These are phyloP conservation scores for Komagataella populi DNA, from an alignment of 805 yeast species.

Conservation along the genomic window DNA sequence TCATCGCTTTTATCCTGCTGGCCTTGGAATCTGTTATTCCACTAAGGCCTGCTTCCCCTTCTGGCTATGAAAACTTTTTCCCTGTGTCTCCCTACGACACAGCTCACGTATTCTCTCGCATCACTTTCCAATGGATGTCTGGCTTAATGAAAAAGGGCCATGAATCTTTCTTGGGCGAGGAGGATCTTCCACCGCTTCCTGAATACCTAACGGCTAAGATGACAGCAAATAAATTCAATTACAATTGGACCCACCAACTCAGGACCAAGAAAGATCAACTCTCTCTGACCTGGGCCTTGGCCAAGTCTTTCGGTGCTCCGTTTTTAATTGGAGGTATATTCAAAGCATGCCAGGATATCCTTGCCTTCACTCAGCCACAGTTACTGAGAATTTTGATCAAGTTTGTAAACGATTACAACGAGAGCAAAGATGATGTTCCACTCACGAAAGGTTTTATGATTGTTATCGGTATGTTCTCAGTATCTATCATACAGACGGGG, in stretches of 20 bases:
- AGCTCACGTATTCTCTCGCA: slow-evolving; percentile 35
- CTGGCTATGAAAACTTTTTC: slow-evolving; percentile 14
- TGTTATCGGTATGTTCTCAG: slow-evolving; percentile 59
- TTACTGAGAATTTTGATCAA: slow-evolving; percentile 52
- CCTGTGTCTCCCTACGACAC: slow-evolving; percentile 28
- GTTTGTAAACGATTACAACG: slow-evolving; percentile 38
- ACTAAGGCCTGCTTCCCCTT: slow-evolving; percentile 14
- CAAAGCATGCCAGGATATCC: slow-evolving; percentile 61
- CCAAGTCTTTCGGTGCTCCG: slow-evolving; percentile 63
- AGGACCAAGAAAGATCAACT: slow-evolving; percentile 16
- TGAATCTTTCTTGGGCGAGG: slow-evolving; percentile 25
- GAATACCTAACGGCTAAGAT: slow-evolving; percentile 40
- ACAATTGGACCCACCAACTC: slow-evolving; percentile 48
- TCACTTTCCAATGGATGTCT: slow-evolving; percentile 49
- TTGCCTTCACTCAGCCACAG: slow-evolving; percentile 85
- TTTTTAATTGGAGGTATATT: slow-evolving; percentile 59
- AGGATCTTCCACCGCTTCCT: slow-evolving; percentile 77
- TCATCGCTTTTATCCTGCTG: slow-evolving; percentile 27
- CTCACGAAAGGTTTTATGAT: slow-evolving; percentile 65
- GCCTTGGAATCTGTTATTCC: slow-evolving; percentile 28
- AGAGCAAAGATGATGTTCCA: slow-evolving; percentile 34
- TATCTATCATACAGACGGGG: slow-evolving; percentile 68
- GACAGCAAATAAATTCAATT: slow-evolving; percentile 34
- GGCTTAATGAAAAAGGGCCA: slow-evolving; percentile 42
- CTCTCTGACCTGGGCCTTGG: slow-evolving; percentile 30